Base-by-base conservation (phyloP, 2,329 filamentous ascomycete genomes). In the Hymenoscyphus occultus region DNA sequence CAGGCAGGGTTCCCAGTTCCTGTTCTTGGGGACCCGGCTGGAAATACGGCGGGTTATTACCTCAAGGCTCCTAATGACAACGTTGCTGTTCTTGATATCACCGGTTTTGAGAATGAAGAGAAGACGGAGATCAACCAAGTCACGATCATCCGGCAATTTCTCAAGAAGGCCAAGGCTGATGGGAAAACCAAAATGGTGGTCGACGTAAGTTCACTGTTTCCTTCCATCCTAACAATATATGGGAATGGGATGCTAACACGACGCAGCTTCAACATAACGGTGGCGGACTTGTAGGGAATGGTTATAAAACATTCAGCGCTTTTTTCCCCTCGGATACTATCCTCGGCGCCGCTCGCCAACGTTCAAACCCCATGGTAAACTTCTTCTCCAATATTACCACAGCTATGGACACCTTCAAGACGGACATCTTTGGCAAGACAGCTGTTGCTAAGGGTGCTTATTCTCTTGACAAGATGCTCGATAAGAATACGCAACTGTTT, bases 171-270 rank as follows among this genome's bases (percentile, higher is more conserved):
- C n/a, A 48, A 57, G 40, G 77, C 78, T 12, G 80, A 78, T 1
- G 82, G 82, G 64, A 87, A 86, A 76, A 86, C 80, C 57, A 86
- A 85, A 73, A 80, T 89, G 0, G 82, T 89, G 13, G 77, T 89
- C 39, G 86, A 88, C 4, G 45, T 48, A 48, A 48, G 45, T 22
- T 48, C 45, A 28, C 22, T 28, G 22, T 28, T 28, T 28, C 22
- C 22, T 10, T 5, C 5, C 5, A n/a, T 48, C 45, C 16, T 10
- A 16, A 19, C 22, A 3, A 28, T 28, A 48, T 10, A 22, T 19
- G 19, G 12, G 22, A 10, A 9, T 2, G 19, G 7, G 5, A 16
- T 48, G 22, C 45, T 48, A 10, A 48, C 6, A 48, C 10, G 3
- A n/a, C 7, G 2, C 16, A 48, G 45, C 6, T 48, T 19, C 45